Base-by-base conservation (phyloP, 805 yeast genomes). In the Starmerella vitae region DNA sequence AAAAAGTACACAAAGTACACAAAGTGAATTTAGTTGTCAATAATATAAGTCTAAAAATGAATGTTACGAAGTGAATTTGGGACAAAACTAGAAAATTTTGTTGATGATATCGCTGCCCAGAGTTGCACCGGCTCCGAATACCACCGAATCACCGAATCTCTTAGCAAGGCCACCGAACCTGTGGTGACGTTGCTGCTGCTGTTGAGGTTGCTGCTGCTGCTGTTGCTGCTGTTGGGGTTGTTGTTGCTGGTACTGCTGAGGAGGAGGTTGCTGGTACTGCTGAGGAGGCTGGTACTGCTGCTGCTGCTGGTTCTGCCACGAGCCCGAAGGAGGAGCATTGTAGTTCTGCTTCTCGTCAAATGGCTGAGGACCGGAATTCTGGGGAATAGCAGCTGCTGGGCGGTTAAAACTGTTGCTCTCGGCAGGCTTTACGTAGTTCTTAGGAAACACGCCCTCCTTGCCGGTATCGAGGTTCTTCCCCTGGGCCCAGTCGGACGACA, bases 51-150 rank as follows among this genome's bases (percentile, higher is more conserved):
- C 9, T 24, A 24, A 24, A 24, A 9, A 24, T 9, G 27, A 24
- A 24, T 24, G 27, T 24, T 9, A n/a, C n/a, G n/a, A n/a, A n/a
- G n/a, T n/a, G n/a, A n/a, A n/a, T n/a, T n/a, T n/a, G n/a, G n/a
- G n/a, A n/a, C n/a, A n/a, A n/a, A 33, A 13, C 35, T 36, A 49
- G 39, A 50, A 43, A 26, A 49, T 45, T 27, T 43, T 45, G 44
- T 79, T 74, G 30, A 86, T 82, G 37, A 88, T 51, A 52, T 80
- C 84, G 33, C 82, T 70, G 54, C 97, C 97, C 39, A 86, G 66
- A 1, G 94, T 78, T 29, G 96, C 94, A 66, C 97, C 97, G 8
- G 94, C 95, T 60, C 96, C 96, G 49, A 84, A 88, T 35, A 86
- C 73, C 26, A 93, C 86, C n/a, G 96, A 93, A 49, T 84, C 75